Conservation (phyloP, 2,329 filamentous ascomycete genomes). For the Pseudocercospora macadamiae region DNA sequence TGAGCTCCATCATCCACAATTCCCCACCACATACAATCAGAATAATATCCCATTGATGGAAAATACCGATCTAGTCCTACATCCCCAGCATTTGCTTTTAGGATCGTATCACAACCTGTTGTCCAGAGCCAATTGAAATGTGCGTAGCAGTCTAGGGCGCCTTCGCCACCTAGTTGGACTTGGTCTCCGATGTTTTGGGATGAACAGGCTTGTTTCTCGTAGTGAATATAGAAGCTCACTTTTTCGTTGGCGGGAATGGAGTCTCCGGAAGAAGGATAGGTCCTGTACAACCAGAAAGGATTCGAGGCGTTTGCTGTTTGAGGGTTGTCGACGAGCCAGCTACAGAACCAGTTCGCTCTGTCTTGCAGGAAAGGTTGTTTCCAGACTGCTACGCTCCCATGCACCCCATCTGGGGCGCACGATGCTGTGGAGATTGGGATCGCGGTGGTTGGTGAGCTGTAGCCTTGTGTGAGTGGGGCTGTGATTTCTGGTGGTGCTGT, state of each 20-base stretch:
- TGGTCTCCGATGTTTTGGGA: not conserved
- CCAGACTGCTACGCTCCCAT: not conserved
- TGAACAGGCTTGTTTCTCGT: constrained; percentile 8
- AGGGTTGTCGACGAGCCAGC: not conserved
- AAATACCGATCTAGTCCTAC: not conserved
- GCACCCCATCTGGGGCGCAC: not conserved
- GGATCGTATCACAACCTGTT: not conserved
- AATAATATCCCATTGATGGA: constrained; percentile 1
- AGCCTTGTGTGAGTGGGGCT: constrained; percentile 6
- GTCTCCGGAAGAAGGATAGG: not conserved
- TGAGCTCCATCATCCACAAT: no score
- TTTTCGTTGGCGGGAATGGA: not conserved
- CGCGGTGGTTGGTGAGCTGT: not conserved
- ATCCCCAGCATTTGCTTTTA: not conserved
- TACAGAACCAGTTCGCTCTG: not conserved
- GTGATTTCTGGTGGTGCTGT: not conserved
- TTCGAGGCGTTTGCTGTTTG: not conserved
- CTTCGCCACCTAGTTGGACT: not conserved
- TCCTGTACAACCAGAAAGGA: not conserved
- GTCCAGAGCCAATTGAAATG: constrained; percentile 1
- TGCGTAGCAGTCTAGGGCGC: not conserved
- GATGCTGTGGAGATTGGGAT: not conserved
- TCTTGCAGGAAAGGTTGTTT: not conserved
- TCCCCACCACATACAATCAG: constrained; percentile 6
- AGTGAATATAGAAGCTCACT: constrained; percentile 4